Evolutionary conservation across 495 filamentous ascomycete species (phyloP), one percentile per base, ranked within the genome.

Genomic region (Xylaria flabelliformis): DNA sequence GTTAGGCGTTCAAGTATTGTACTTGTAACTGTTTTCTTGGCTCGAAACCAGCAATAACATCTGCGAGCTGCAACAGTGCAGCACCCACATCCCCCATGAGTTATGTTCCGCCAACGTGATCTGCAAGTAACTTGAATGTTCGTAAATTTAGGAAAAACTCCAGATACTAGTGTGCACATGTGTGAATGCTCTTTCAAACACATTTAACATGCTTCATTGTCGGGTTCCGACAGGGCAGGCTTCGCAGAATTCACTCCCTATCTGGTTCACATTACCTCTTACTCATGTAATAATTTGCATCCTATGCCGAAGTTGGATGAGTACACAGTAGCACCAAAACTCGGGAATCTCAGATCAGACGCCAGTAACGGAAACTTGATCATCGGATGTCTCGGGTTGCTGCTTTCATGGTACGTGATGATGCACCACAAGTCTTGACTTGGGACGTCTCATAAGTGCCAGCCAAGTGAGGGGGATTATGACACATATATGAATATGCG

Each of bases 1-100:
- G 71, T 69, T 42, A 24, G 71, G 64, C 71, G 64, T 73, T 64
- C 39, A 69, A 73, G 70, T 67, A 72, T 39, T 68, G 70, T 72
- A 68, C 53, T 62, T 55, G 42, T 67, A 55, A 26, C 29, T 68
- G 62, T n/a, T 61, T 67, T 66, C 29, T 51, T 26, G 36, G 62
- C 39, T 50, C 41, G 34, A 50, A 59, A 50, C 39, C 53, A 56
- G 48, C 51, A 53, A 68, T 71, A 51, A 26, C 62, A 36, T 66
- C 12, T 51, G 26, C 32, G 32, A 67, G 64, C 53, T 72, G 64
- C 64, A 51, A 67, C 44, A 41, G 21, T 15, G 70, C 70, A 51
- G 70, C 59, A 32, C 39, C n/a, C 24, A 29, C 53, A 51, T n/a
- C 26, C 34, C 32, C 24, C 4, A 32, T 64, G 46, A 55, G 21